Evolutionary conservation across 768 basidiomycete species (phyloP), one percentile per base, ranked within the genome.

Genomic region (Boletus pseudo-olivaceus): DNA sequence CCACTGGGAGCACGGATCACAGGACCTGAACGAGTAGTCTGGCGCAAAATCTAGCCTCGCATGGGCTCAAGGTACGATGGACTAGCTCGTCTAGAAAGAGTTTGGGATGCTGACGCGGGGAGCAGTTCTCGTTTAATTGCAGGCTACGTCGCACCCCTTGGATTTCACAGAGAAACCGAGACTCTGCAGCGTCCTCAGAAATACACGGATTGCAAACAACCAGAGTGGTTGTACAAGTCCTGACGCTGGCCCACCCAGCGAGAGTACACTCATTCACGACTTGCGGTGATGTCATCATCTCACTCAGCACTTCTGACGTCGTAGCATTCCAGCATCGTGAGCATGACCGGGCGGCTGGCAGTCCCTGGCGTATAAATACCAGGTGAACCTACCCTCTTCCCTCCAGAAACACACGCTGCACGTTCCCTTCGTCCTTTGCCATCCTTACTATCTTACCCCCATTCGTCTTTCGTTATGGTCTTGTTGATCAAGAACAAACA

Each of bases 401-500:
- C 12, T 26, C 37, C 37, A 29, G 19, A n/a, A n/a, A n/a, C n/a
- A 20, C 41, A 51, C 50, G 50, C 50, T 29, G 49, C 42, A 26
- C 51, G 45, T 32, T 23, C 27, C 27, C 20, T 38, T 14, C 8
- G 6, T 10, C 40, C 14, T 26, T 14, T 5, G 14, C 45, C 51
- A 17, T 38, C 29, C 15, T 29, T 32, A 7, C 47, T 2, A 3
- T 39, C 37, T 19, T 34, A 7, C 50, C 30, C 14, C 41, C 20
- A 30, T 29, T 30, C 51, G 19, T 23, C 46, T 10, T 47, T 29
- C 37, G 8, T 5, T 7, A 59, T 60, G 59, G 45, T 60, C 58
- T 60, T 60, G 49, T 60, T 51, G 58, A 60, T 55, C 53, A 60
- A 60, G 58, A 51, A 55, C 49, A 55, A 55, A 43, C n/a, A 12